Conservation (phyloP, 2,329 filamentous ascomycete genomes). For the Cyphellophora europaea region DNA sequence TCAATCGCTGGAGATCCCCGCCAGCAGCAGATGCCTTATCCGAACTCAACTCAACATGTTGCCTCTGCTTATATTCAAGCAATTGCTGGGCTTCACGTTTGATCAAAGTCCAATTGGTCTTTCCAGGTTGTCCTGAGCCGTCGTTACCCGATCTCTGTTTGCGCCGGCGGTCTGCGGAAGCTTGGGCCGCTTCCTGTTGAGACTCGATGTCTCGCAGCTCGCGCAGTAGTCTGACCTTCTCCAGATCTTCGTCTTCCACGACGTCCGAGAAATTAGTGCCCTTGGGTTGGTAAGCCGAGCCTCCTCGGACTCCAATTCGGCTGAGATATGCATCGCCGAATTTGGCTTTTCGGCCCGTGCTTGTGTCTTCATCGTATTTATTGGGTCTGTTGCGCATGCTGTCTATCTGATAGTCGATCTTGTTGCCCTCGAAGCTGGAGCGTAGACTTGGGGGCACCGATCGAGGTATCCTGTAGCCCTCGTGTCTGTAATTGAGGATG, state of each 20-base stretch:
- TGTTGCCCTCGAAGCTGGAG: constrained; percentile 84
- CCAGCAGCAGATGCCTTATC: constrained; percentile 58
- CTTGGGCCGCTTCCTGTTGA: constrained; percentile 76
- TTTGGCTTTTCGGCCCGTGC: constrained; percentile 85
- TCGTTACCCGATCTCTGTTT: constrained; percentile 22
- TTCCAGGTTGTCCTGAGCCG: constrained; percentile 22
- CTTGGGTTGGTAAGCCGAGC: constrained; percentile 57
- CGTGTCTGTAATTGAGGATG: constrained; percentile 90
- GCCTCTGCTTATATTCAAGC: constrained; percentile 85
- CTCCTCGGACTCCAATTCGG: constrained; percentile 68
- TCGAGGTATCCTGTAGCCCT: constrained; percentile 88
- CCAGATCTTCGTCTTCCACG: constrained; percentile 87
- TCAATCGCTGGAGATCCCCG: constrained; percentile 63
- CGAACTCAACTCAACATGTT: constrained; percentile 57
- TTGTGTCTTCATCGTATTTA: constrained; percentile 63
- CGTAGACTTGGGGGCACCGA: constrained; percentile 85
- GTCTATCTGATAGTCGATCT: constrained; percentile 93
- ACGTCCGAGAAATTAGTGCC: constrained; percentile 86
- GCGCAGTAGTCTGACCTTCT: constrained; percentile 89
- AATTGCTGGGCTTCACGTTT: constrained; percentile 91
- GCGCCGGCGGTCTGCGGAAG: constrained; percentile 55
- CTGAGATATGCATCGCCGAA: constrained; percentile 96
- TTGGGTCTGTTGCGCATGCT: constrained; percentile 53
- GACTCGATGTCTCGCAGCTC: constrained; percentile 82
- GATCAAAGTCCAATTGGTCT: constrained; percentile 71